Evolutionary conservation across 2,329 filamentous ascomycete species (phyloP), one percentile per base, ranked within the genome.

Genomic region (Tolypocladium cylindrosporum): DNA sequence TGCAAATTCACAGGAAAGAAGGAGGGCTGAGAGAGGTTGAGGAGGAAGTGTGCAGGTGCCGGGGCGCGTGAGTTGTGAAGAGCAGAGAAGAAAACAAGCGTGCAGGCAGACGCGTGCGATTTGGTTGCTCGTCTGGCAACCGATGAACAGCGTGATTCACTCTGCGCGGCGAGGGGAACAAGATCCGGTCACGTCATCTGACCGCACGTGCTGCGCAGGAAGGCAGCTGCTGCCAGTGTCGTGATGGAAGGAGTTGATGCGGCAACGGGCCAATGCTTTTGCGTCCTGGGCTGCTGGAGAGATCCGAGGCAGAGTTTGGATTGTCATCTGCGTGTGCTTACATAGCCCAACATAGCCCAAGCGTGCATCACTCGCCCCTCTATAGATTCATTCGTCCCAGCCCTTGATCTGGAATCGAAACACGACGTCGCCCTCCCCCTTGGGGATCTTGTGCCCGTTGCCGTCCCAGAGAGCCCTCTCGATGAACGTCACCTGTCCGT

Each of bases 401-500:
- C 76, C 80, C 9, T 84, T 77, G 60, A 87, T 79, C 59, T 74
- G 72, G 64, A 85, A 87, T 50, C 72, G 74, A 63, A 84, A 80
- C 34, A 75, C 76, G 60, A 80, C 68, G 59, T 87, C 84, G 2
- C 80, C 83, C 58, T 79, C 66, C 0, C 82, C 83, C 27, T 77
- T 75, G 27, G 76, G 72, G 50, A 87, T 74, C 2, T 74, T 67
- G 55, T 83, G 79, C 10, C 84, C 84, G 54, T 83, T 75, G 0
- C 73, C 71, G 65, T 87, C 83, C 75, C 78, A 87, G 48, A 87
- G 70, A 5, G 83, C 79, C 41, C 84, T 74, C 71, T 87, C 84
- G 37, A 76, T 75, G 64, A 81, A 84, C 0, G 77, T 80, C 21
- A 85, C 81, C 41, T 82, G 82, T 3, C 84, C 84, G 3, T 85